Evolutionary conservation across 441 rosid genomes (phyloP), one percentile per base, ranked within the genome.

Genomic region (Populus hybrid): DNA sequence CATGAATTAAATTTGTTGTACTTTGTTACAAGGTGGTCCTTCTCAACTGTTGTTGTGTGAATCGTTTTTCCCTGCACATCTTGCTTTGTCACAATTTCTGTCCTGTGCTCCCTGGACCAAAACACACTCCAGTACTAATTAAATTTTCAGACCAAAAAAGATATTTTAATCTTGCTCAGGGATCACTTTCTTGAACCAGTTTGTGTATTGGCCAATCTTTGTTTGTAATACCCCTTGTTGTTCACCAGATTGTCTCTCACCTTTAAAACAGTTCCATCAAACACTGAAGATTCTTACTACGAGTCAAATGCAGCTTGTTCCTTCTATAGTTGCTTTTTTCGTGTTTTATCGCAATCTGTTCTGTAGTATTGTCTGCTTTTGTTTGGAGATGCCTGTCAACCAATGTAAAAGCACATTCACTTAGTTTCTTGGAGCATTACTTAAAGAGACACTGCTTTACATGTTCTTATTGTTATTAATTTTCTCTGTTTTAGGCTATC

Each of bases 401-500:
- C n/a, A 53, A 16, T 18, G 61, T 53, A 53, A 53, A 53, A 45
- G 61, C 61, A 53, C n/a, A 53, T 53, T 53, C 56, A 38, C 42
- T 9, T 38, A 45, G 61, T 53, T 53, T 16, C 7, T 18, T 0
- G 61, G 21, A 16, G 21, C 61, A 53, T 53, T 53, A 16, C 61
- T 18, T 45, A 45, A 45, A 45, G 20, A 45, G 56, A 45, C 24
- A 24, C 0, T 12, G 20, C 0, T 50, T 14, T 50, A 53, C 7
- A 3, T 20, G 68, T n/a, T 42, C 53, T 65, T 77, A 50, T 72
- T 74, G 73, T 42, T 61, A 20, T 67, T 50, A 16, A 23, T 74
- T 71, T 26, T 71, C 65, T 75, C 21, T 69, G 9, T 56, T 82
- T 23, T 81, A 91, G 97, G 95, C 73, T 82, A 77, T 80, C 79